Evolutionary conservation across 2,329 filamentous ascomycete genomes (phyloP).

Genomic region (Acephala macrosclerotiorum): DNA sequence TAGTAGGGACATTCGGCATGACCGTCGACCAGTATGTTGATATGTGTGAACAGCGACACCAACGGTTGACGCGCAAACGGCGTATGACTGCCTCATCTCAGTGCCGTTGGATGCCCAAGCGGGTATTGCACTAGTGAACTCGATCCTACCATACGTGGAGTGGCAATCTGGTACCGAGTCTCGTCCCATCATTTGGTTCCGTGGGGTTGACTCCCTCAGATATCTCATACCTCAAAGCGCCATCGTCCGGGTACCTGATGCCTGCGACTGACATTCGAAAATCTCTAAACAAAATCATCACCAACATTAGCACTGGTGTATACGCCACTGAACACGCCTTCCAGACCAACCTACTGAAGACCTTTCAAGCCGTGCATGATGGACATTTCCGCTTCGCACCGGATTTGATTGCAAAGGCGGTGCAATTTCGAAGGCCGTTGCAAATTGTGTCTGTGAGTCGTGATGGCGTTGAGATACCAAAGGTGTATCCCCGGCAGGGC

Average conservation of each 20-base stretch:
- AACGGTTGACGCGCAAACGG: conserved; percentile 30
- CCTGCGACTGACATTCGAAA: conserved; percentile 45
- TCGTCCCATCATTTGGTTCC: background rate
- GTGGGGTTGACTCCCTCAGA: conserved; percentile 18
- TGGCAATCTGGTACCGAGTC: conserved; percentile 34
- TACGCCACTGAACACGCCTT: conserved; percentile 58
- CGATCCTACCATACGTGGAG: conserved; percentile 38
- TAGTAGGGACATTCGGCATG: background rate
- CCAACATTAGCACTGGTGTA: conserved; percentile 25
- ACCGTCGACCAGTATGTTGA: conserved; percentile 1
- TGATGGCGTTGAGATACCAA: conserved; percentile 63
- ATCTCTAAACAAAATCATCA: conserved; percentile 48
- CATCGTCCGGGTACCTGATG: conserved; percentile 57
- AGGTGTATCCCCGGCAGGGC: conserved; percentile 25
- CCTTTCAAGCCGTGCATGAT: conserved; percentile 65
- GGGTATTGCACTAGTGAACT: conserved; percentile 34
- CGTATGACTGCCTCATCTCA: conserved; percentile 37
- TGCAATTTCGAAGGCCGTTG: conserved; percentile 56
- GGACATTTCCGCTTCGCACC: conserved; percentile 66
- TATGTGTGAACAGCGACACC: conserved; percentile 23
- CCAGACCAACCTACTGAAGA: conserved; percentile 59
- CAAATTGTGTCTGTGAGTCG: conserved; percentile 64
- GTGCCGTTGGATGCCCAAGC: conserved; percentile 33
- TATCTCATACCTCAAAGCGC: conserved; percentile 52
- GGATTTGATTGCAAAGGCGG: conserved; percentile 56